Conservation (phyloP, 495 filamentous ascomycete species). For the Sporormia fimetaria region DNA sequence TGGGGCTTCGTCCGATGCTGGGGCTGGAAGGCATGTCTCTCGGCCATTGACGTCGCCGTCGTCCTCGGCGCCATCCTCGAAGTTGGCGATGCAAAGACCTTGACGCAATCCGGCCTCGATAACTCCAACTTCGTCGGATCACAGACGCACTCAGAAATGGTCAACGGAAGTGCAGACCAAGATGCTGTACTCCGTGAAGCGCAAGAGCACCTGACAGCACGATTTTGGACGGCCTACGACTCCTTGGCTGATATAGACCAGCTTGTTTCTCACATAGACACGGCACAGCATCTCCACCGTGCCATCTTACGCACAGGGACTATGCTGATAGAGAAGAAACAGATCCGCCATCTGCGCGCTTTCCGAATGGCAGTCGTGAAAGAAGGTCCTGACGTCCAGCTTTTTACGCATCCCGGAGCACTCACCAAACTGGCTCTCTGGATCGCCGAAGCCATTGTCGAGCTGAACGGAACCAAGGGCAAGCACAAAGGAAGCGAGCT, state of each 20-base stretch:
- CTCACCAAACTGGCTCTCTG: constrained; percentile 86
- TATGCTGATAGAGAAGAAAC: constrained; percentile 78
- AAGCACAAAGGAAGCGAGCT: constrained; percentile 58
- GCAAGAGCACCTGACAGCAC: constrained; percentile 54
- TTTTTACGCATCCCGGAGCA: constrained; percentile 86
- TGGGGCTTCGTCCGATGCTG: constrained; percentile 97
- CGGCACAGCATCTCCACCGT: constrained; percentile 76
- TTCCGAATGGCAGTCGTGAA: constrained; percentile 95
- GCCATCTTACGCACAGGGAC: constrained; percentile 92
- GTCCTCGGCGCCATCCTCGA: constrained; percentile 85
- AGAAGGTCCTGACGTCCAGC: constrained; percentile 76
- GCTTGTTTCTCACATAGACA: constrained; percentile 64
- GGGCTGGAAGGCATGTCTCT: constrained; percentile 93
- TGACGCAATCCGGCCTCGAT: constrained; percentile 18
- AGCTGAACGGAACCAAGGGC: constrained; percentile 70
- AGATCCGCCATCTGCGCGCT: constrained; percentile 79
- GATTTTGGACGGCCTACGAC: constrained; percentile 94
- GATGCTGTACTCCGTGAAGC: constrained; percentile 19
- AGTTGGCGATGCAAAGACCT: constrained; percentile 49
- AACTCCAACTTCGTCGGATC: constrained; percentile 10
- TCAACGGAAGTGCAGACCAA: neutral
- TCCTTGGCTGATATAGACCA: constrained; percentile 60
- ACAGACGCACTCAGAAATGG: constrained; percentile 14
- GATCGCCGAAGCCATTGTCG: constrained; percentile 85
- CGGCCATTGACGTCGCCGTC: constrained; percentile 81